Evolutionary conservation across 2,329 filamentous ascomycete genomes (phyloP).

Genomic region (Pyrenochaeta sp.): DNA sequence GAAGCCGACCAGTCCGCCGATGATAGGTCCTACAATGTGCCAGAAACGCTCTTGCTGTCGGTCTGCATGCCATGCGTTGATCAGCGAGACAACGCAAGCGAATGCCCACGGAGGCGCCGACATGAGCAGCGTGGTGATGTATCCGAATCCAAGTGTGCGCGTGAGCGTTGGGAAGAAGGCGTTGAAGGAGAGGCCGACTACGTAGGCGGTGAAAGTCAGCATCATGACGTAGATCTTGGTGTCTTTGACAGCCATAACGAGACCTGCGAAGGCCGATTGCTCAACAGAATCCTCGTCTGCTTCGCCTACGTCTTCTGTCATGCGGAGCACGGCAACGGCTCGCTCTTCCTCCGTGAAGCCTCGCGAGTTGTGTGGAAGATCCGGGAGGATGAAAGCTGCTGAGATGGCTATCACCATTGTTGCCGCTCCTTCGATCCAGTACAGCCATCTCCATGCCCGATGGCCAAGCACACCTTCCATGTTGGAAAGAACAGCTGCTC

Average conservation of each 20-base stretch:
- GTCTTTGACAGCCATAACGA: conserved; percentile 68
- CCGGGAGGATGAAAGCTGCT: conserved; percentile 43
- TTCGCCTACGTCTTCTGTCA: conserved; percentile 61
- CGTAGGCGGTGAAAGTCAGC: conserved; percentile 68
- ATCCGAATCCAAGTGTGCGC: conserved; percentile 49
- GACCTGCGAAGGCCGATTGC: conserved; percentile 62
- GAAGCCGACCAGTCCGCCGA: conserved; percentile 55
- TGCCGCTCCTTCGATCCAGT: conserved; percentile 51
- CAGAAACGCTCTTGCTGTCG: conserved; percentile 60
- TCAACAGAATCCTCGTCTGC: conserved; percentile 52
- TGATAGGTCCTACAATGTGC: conserved; percentile 59
- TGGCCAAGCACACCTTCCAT: conserved; percentile 48
- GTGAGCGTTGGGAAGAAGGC: conserved; percentile 52
- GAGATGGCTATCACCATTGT: conserved; percentile 45
- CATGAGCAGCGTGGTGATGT: conserved; percentile 50
- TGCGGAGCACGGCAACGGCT: conserved; percentile 48
- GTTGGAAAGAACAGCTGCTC: conserved; percentile 51
- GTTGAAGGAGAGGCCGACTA: conserved; percentile 59
- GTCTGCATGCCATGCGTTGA: conserved; percentile 62
- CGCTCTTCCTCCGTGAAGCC: conserved; percentile 60
- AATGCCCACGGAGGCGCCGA: conserved; percentile 60
- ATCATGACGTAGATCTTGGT: conserved; percentile 71
- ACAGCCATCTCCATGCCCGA: conserved; percentile 52
- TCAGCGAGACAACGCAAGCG: conserved; percentile 57
- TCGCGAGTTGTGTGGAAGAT: conserved; percentile 50